Percentiles rank a stretch among this genome's conserved stretches.
These are phyloP conservation scores for Coleophoma eucalyptorum DNA, from an alignment of 2,329 filamentous ascomycete genomes.

Conservation along the genomic window DNA sequence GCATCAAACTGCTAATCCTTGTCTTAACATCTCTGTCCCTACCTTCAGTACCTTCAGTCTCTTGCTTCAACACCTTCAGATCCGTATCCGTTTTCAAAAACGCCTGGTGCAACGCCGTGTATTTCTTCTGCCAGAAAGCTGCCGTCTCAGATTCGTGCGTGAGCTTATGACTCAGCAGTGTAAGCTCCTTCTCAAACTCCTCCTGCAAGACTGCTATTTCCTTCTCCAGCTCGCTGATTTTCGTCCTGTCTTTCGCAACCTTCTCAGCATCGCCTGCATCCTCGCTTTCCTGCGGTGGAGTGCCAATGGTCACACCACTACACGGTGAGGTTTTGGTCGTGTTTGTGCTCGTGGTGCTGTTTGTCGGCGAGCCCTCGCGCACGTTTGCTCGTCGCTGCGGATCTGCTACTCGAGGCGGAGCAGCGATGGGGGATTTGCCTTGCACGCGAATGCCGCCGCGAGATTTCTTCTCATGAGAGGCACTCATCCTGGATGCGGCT, in stretches of 20 bases:
- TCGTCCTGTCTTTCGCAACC: constrained; percentile 38
- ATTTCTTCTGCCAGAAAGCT: constrained; percentile 54
- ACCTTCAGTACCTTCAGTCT: constrained; percentile 42
- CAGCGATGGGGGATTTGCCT: constrained; percentile 13
- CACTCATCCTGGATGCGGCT: no score
- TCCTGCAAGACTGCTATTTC: constrained; percentile 49
- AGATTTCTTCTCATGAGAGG: constrained; percentile 12
- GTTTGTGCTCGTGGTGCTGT: no score
- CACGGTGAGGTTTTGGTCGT: no score
- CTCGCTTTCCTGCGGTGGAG: constrained; percentile 7
- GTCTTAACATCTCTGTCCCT: constrained; percentile 24
- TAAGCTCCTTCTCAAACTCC: constrained; percentile 50
- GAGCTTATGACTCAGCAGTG: constrained; percentile 41
- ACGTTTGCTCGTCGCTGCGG: constrained; percentile 14
- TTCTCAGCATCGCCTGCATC: constrained; percentile 4
- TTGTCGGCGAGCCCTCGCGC: constrained; percentile 3
- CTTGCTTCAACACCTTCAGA: constrained; percentile 43
- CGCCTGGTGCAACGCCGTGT: constrained; percentile 48
- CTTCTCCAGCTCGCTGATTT: constrained; percentile 47
- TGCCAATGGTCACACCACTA: constrained; percentile 3
- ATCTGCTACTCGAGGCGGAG: constrained; percentile 16
- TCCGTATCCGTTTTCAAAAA: constrained; percentile 49
- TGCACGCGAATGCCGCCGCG: constrained; percentile 2
- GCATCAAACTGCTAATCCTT: constrained; percentile 19
- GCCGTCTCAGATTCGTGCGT: constrained; percentile 47